Base-by-base conservation (phyloP, 345 rosid species). In the Corchorus olitorius region DNA sequence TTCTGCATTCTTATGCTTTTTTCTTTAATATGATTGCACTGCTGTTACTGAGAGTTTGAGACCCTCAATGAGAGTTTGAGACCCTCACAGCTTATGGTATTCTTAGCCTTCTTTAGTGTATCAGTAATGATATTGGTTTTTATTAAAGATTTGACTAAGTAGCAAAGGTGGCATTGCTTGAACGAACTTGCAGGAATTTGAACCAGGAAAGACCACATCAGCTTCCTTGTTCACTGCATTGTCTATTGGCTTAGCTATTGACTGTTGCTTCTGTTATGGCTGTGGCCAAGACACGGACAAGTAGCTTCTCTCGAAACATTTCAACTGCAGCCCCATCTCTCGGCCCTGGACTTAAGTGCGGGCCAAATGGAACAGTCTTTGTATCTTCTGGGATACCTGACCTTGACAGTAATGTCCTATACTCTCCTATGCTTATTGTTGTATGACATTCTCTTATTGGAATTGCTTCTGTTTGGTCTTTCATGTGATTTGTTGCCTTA, bases 241-340 rank as follows among this genome's bases (percentile, higher is more conserved):
- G 9, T 2, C 41, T 60, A n/a, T 4, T 27, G 65, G 22, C 53
- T 73, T 22, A 17, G 27, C 6, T 73, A 16, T 46, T 33, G 6
- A 73, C 33, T 74, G 60, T 49, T 63, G 77, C 65, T 55, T 71
- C 65, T 34, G 77, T 78, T 65, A 91, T 92, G 99, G 90, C 98
- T 62, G 80, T 87, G 50, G 75, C 85, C 8, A 93, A 80, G 87
- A 81, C 87, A 45, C 92, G 97, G 65, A 73, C 78, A 52, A 87
- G 93, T 82, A 92, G 98, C 85, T 96, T 96, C 84, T 88, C 99
- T 41, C 93, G 97, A 73, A 92, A 88, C 82, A 6, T 86, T 53
- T 69, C 87, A 0, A 71, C 85, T 60, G 83, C 77, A 39, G 67
- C 88, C 48, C 60, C 90, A 0, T 59, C 87, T 61, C 90, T 80